Percentiles rank a stretch among this genome's conserved stretches.
phyloP scores from a whole-genome alignment of 2,329 filamentous ascomycete species.

The Pseudocercospora macadamiae region DNA sequence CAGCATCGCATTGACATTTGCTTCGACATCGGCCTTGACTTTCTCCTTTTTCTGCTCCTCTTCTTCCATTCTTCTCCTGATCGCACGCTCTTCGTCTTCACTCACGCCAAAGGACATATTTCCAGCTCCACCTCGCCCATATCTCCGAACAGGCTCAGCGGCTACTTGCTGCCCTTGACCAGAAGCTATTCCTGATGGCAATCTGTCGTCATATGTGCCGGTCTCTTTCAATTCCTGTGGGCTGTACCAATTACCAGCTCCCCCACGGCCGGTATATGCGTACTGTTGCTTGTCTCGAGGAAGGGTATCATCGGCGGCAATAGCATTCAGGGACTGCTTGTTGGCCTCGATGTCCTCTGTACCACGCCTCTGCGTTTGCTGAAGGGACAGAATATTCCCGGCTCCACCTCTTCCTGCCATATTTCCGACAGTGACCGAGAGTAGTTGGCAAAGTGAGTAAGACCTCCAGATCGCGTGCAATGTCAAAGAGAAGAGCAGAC shows the following conservation, averaged over 20 bases:
- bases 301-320: constrained; percentile 10
- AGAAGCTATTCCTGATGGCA: background rate
- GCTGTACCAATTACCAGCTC: constrained; percentile 52
- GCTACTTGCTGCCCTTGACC: constrained; percentile 4
- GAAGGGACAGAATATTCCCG: constrained; percentile 45
- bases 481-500: background rate
- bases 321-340: constrained; percentile 22
- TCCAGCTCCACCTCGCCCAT: constrained; percentile 51
- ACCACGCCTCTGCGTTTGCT: constrained; percentile 34
- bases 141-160: constrained; percentile 13
- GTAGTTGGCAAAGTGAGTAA: too few relatives aligned
- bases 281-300: constrained; percentile 41
- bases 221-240: constrained; percentile 44
- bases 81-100: constrained; percentile 38
- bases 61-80: constrained; percentile 32
- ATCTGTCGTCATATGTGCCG: constrained; percentile 41
- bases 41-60: constrained; percentile 31
- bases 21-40: constrained; percentile 43
- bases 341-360: constrained; percentile 46
- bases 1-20: constrained; percentile 45
- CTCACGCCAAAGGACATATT: constrained; percentile 46
- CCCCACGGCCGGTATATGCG: constrained; percentile 50
- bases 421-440: background rate
- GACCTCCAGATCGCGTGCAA: too few relatives aligned
- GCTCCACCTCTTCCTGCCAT: constrained; percentile 48